Base-by-base conservation (phyloP, 495 filamentous ascomycete genomes). In the Trichoderma gamsii region DNA sequence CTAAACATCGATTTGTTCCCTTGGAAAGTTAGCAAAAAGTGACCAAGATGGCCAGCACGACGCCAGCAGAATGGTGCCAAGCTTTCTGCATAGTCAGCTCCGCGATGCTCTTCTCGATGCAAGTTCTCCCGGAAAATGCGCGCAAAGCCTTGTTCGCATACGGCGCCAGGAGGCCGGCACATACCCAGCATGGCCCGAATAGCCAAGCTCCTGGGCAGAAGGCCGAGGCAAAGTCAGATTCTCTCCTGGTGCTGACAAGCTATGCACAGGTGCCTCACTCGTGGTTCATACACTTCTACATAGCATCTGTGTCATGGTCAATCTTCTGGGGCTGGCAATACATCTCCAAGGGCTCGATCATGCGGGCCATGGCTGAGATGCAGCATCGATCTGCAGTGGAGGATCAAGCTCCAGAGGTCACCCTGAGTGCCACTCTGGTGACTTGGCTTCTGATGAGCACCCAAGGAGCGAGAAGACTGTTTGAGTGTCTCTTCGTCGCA, bases 201-300 rank as follows among this genome's bases (percentile, higher is more conserved):
- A 70, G 64, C 41, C 73, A 66, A 3, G n/a, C 23, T 21, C 64
- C 15, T 12, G 65, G 69, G 51, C 21, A 49, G 56, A 64, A 35
- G 43, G 61, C 23, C 41, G 41, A n/a, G 61, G 65, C 66, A 29
- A 63, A 51, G 46, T 51, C 41, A 41, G 61, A 65, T 44, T 64
- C 81, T n/a, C 29, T 76, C 63, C 61, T 67, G 5, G 43, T 77
- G 41, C 52, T 82, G 61, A 72, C 68, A 43, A 67, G 70, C 44
- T 73, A 68, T 52, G 76, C 73, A 67, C 81, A 80, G 73, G 90
- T 98, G 13, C 93, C 96, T 4, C 95, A 97, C 76, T 79, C 83
- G 65, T 99, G 88, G 83, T 99, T 99, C 78, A 83, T 79, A 9
- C 89, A 93, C 67, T 99, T 97, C 77, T 99, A 99, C 73, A 73